Evolutionary conservation across 2,329 filamentous ascomycete genomes (phyloP).

Genomic region (Coniochaeta pulveracea): DNA sequence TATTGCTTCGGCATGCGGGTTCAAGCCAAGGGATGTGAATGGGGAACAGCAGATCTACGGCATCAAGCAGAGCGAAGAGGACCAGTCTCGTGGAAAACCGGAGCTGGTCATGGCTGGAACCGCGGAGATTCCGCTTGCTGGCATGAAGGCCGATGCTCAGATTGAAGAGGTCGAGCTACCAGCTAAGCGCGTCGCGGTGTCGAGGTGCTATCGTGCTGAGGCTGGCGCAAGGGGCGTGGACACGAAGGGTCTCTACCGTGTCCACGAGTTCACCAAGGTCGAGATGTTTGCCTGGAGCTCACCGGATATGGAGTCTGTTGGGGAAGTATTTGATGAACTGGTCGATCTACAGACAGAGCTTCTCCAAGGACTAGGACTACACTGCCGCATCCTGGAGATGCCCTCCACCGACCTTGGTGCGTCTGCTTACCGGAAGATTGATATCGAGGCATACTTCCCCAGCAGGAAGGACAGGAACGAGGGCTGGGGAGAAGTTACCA

Average conservation of each 20-base stretch:
- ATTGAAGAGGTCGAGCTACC: constrained; percentile 59
- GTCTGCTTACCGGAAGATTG: constrained; percentile 73
- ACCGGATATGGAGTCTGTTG: constrained; percentile 37
- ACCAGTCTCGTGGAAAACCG: constrained; percentile 51
- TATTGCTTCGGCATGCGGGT: constrained; percentile 83
- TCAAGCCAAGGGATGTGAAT: constrained; percentile 82
- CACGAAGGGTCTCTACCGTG: constrained; percentile 89
- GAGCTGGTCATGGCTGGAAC: constrained; percentile 73
- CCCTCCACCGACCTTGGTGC: constrained; percentile 80
- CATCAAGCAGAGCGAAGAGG: constrained; percentile 55
- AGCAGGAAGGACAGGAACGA: constrained; percentile 54
- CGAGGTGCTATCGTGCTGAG: constrained; percentile 91
- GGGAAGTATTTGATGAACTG: constrained; percentile 70
- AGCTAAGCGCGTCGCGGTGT: constrained; percentile 69
- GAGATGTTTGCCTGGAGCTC: constrained; percentile 91
- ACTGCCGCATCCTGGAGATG: constrained; percentile 89
- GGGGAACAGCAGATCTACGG: constrained; percentile 89
- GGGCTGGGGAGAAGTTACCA: constrained; percentile 91
- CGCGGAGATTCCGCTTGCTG: constrained; percentile 88
- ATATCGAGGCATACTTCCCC: constrained; percentile 93
- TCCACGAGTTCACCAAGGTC: constrained; percentile 98
- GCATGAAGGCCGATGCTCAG: constrained; percentile 68
- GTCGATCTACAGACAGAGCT: constrained; percentile 80
- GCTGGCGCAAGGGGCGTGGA: constrained; percentile 81
- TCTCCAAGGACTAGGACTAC: constrained; percentile 61